phyloP scores from a whole-genome alignment of 1,284 basidiomycete species.

The Ganoderma leucocontextum region DNA sequence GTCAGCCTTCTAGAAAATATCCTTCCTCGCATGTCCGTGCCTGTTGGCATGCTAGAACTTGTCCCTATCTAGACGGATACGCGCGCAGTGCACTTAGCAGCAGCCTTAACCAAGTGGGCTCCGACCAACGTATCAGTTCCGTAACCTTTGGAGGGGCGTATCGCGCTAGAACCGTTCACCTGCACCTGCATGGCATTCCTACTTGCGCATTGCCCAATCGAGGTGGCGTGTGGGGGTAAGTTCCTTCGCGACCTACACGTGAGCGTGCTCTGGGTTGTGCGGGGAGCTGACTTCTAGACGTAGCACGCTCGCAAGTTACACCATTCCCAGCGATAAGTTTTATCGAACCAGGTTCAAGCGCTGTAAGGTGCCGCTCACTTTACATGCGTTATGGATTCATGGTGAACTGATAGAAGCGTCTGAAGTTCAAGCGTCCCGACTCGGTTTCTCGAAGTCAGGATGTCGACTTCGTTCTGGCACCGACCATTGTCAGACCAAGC shows the following conservation, averaged over 20 bases:
- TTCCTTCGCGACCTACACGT: neutral
- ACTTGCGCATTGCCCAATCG: neutral
- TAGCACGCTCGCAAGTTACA: neutral
- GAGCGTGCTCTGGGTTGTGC: neutral
- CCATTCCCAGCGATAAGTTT: neutral
- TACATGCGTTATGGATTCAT: neutral
- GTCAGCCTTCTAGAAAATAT: conserved; percentile 5
- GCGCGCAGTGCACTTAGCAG: neutral
- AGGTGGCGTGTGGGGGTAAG: neutral
- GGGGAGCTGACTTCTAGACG: neutral
- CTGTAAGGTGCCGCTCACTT: neutral
- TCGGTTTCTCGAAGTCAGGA: neutral
- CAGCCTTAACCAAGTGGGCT: neutral
- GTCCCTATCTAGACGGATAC: neutral
- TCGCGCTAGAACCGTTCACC: conserved; percentile 1
- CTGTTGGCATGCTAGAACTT: conserved; percentile 10
- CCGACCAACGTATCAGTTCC: neutral
- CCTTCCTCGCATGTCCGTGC: neutral
- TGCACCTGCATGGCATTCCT: neutral
- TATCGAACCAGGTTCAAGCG: neutral
- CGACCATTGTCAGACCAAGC: neutral
- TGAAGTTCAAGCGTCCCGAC: neutral
- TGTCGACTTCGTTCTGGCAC: neutral
- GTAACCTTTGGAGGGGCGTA: neutral
- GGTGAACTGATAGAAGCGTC: neutral